These are phyloP conservation scores for Neofusicoccum laricinum DNA, from an alignment of 2,329 filamentous ascomycete species.

Conservation along the genomic window DNA sequence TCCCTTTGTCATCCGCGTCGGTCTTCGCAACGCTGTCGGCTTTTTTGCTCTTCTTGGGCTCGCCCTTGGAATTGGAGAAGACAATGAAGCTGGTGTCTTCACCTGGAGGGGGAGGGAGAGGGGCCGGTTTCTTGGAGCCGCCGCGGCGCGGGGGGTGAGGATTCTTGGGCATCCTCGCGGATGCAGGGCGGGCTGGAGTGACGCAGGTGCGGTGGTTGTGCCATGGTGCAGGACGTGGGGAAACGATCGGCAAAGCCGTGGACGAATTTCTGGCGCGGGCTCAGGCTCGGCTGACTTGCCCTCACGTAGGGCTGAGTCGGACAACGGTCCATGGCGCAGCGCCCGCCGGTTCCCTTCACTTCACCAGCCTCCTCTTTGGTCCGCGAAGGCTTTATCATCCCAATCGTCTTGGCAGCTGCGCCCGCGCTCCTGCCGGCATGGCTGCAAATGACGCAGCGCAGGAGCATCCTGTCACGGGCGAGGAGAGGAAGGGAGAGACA, in stretches of 20 bases:
- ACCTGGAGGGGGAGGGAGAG: constrained; percentile 18
- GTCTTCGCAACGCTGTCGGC: constrained; percentile 17
- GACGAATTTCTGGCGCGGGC: constrained; percentile 10
- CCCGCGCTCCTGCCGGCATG: not conserved
- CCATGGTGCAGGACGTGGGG: constrained; percentile 9
- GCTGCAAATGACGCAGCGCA: constrained; percentile 9
- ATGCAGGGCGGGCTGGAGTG: not conserved
- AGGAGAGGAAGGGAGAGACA: constrained; percentile 23
- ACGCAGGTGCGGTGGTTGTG: constrained; percentile 6
- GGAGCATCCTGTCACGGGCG: constrained; percentile 24
- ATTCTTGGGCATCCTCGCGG: constrained; percentile 47
- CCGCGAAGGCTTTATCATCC: too few species aligned
- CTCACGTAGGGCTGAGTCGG: constrained; percentile 9
- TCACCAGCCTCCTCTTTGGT: not conserved
- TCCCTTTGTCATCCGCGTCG: constrained; percentile 26
- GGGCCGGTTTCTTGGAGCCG: constrained; percentile 34
- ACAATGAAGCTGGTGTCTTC: constrained; percentile 51
- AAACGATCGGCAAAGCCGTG: constrained; percentile 4
- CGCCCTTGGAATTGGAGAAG: constrained; percentile 44
- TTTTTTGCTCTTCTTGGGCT: constrained; percentile 41
- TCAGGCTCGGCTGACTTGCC: constrained; percentile 8
- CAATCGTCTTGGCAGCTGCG: too few species aligned
- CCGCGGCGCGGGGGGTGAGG: constrained; percentile 44
- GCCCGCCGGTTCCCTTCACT: not conserved
- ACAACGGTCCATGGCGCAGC: not conserved